Evolutionary conservation across 2,329 filamentous ascomycete genomes (phyloP), one percentile per base, ranked within the genome.

Genomic region (Fusarium clavum): DNA sequence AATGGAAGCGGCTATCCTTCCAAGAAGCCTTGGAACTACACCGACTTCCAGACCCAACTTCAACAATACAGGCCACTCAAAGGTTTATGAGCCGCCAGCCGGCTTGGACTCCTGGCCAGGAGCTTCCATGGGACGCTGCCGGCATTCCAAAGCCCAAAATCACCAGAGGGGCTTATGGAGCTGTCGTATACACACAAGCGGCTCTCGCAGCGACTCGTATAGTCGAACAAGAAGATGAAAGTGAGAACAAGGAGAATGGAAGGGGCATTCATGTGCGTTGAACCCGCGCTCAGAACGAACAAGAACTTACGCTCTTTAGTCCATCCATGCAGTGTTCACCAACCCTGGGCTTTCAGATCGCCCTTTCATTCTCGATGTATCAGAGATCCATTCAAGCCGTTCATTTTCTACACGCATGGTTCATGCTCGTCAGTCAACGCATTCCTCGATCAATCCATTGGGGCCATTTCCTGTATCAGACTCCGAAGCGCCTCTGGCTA

Each of bases 261-360:
- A 74, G 80, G 5, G 79, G 77, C 3, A 79, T 83, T 46, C 81
- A 83, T 71, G 81, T 82, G 63, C 72, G 81, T 76, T 25, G n/a
- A 30, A 9, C 10, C 13, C 18, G 7, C n/a, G 29, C 29, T 20
- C 16, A 18, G 22, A n/a, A 11, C 7, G n/a, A 22, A 25, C 16
- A 49, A 20, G 29, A 18, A 58, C 56, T 59, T n/a, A 64, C 30
- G 16, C 9, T 25, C 20, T n/a, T 16, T 7, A 88, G 86, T 84
- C 85, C 11, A 85, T 89, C 24, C 84, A 88, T 70, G 87, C 86
- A 11, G 86, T 83, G 71, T 89, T 88, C 72, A 85, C 85, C 4
- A 81, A 83, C 24, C 78, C 80, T 0, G 87, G 84, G 8, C 74
- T 79, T 7, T 61, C 73, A 3, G 83, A 87, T 64, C 82, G 86